Percentiles rank a stretch among this genome's conserved stretches.
These are phyloP conservation scores for Glebionis coronaria DNA, from an alignment of 129 eudicot species.

Conservation along the genomic window DNA sequence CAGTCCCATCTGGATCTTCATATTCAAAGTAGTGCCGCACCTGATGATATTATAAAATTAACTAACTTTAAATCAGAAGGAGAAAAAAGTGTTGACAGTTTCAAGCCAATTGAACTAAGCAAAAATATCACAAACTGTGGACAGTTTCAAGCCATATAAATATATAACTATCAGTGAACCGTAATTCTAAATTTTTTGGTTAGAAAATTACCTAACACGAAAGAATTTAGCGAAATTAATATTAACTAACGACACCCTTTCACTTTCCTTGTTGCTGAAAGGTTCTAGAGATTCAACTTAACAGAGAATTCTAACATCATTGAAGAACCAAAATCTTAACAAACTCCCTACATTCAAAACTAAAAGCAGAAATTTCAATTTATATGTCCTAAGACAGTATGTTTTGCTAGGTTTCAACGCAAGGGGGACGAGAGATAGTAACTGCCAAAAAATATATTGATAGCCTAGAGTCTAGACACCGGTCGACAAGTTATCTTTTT, in stretches of 20 bases:
- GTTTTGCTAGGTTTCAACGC: neutral
- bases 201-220: too few relatives aligned
- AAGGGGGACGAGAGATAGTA: neutral
- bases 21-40: conserved; percentile 86
- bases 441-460: neutral
- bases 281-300: too few relatives aligned
- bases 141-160: neutral
- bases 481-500: neutral
- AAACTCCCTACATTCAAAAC: too few relatives aligned
- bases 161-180: neutral
- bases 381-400: neutral
- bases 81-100: neutral
- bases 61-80: neutral
- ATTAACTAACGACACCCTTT: too few relatives aligned
- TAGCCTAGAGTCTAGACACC: conserved; percentile 9
- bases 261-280: too few relatives aligned
- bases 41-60: conserved; percentile 33
- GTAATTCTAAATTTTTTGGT: neutral
- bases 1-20: conserved; percentile 88
- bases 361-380: neutral
- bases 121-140: conserved; percentile 8
- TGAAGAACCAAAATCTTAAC: too few relatives aligned
- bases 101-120: neutral
- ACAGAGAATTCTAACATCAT: too few relatives aligned
- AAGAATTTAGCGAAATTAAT: too few relatives aligned